Evolutionary conservation across 176 grass and related monocot species (phyloP).

Genomic region (Oryza rufipogon): DNA sequence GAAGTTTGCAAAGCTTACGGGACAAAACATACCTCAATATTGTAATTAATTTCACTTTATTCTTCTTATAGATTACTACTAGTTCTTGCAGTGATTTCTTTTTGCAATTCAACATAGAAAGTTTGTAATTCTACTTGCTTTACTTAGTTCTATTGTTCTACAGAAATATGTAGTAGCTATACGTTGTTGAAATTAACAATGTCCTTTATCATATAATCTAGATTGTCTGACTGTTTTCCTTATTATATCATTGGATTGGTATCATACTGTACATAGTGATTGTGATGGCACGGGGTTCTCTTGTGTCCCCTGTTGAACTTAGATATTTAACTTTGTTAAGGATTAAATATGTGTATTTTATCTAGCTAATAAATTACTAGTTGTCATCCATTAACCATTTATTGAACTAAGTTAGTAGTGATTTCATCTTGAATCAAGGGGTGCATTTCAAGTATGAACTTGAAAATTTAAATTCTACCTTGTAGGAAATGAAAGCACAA

Average conservation of each 20-base stretch:
- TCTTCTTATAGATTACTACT: neutral
- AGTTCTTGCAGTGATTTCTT: neutral
- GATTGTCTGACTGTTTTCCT: neutral
- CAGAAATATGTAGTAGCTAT: neutral
- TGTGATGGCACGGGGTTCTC: neutral
- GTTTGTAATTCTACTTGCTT: neutral
- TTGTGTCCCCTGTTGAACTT: neutral
- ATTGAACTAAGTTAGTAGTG: constrained; percentile 14
- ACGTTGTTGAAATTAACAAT: neutral
- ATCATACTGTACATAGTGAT: neutral
- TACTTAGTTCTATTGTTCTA: neutral
- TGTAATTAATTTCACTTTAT: neutral
- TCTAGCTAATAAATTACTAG: neutral
- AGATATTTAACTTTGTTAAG: neutral
- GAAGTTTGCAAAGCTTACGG: neutral
- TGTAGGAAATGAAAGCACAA: constrained; percentile 74
- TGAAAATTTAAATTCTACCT: neutral
- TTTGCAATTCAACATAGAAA: neutral
- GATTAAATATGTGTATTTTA: neutral
- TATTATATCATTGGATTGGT: neutral
- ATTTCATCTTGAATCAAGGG: constrained; percentile 7
- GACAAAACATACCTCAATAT: neutral
- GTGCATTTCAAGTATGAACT: neutral
- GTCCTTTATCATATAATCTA: neutral
- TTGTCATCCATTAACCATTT: neutral